phyloP scores from a whole-genome alignment of 768 basidiomycete genomes.

The Termitomyces sp. region DNA sequence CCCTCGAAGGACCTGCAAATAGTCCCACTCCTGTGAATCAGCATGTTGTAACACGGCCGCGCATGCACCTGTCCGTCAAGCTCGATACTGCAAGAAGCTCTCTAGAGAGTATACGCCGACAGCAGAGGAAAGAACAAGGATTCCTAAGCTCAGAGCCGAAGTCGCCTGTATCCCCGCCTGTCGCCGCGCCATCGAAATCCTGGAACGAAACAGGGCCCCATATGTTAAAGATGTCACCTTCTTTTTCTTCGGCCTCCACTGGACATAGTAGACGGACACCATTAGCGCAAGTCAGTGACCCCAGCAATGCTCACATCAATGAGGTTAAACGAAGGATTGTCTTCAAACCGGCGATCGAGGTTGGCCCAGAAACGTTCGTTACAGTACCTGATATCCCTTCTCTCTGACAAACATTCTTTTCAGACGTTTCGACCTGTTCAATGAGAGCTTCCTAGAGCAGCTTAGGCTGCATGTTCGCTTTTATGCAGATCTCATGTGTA shows the following conservation, averaged over 20 bases:
- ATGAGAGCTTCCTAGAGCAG: conserved; percentile 39
- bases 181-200: conserved; percentile 42
- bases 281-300: conserved; percentile 14
- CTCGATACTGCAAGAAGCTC: conserved; percentile 1
- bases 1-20: conserved; percentile 41
- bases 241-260: conserved; percentile 44
- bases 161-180: conserved; percentile 16
- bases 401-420: conserved; percentile 15
- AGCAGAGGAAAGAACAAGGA: conserved; percentile 30
- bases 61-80: conserved; percentile 1
- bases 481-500: conserved; percentile 74
- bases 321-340: conserved; percentile 31
- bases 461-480: conserved; percentile 55
- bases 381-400: neutral
- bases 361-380: conserved; percentile 10
- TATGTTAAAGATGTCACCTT: conserved; percentile 32
- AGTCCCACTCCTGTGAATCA: conserved; percentile 20
- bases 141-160: conserved; percentile 16
- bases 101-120: conserved; percentile 13
- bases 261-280: conserved; percentile 40
- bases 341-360: conserved; percentile 36
- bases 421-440: conserved; percentile 28
- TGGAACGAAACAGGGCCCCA: conserved; percentile 49
- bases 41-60: neutral
- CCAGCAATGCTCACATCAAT: conserved; percentile 30